Base-by-base conservation (phyloP, 345 rosid genomes). In the Syzygium aromaticum region DNA sequence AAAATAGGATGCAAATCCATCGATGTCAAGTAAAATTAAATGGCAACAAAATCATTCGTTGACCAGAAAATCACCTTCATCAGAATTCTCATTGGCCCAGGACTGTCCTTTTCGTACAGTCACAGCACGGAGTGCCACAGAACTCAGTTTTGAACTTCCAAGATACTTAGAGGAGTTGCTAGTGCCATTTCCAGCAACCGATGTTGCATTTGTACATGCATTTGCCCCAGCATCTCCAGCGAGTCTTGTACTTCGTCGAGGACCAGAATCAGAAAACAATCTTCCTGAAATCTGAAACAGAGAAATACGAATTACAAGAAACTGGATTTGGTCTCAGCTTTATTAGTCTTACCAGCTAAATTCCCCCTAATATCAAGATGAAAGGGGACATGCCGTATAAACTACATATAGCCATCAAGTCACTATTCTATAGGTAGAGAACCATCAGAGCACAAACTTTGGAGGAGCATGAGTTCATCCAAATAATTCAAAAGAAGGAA, bases 201-300 rank as follows among this genome's bases (percentile, higher is more conserved):
- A 53, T 33, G 94, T 88, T 86, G 89, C 90, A 91, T 91, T 93
- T 80, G 93, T 51, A 87, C 94, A 94, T 84, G 92, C 87, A 89
- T 93, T 93, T 77, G 91, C 91, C 86, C 96, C 96, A 87, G 94
- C 89, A 91, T 96, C 82, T 73, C 82, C 94, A 89, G 95, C 93
- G 59, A 96, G 95, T 89, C 98, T 95, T 38, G 95, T 93, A 91
- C 96, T 94, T 90, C 98, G 90, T 80, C 98, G 94, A 83, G 99
- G 95, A 89, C 96, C 98, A 93, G 98, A 96, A 94, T 98, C 99
- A 87, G 98, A 93, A 91, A 98, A 98, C 87, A 98, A 89, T 91
- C 99, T 95, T 89, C 99, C 99, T 86, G 99, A 98, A 85, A 98
- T 96, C 99, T 96, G 90, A 88, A 91, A 73, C 19, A 38, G 49